Evolutionary conservation across 148 eudicot genomes (phyloP).

Genomic region (Rhododendron ferrugineum): DNA sequence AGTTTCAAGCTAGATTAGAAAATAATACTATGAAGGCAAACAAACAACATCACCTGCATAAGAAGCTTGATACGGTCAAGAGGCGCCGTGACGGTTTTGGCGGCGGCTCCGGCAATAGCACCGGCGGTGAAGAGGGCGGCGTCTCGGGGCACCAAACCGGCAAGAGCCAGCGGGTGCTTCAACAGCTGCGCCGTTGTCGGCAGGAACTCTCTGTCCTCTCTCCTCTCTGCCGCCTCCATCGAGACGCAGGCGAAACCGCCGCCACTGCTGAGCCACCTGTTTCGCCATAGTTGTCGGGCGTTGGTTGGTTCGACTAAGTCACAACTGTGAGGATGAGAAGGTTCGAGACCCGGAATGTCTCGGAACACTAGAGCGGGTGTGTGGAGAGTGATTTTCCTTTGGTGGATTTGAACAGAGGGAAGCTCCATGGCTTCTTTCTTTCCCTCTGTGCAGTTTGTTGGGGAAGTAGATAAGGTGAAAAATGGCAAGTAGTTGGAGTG

Average conservation of each 20-base stretch:
- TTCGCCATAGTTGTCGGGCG: slow-evolving; percentile 11
- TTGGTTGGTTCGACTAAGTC: slow-evolving; percentile 15
- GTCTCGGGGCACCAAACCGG: slow-evolving; percentile 61
- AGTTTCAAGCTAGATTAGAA: not conserved
- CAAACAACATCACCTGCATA: slow-evolving; percentile 57
- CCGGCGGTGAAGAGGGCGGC: slow-evolving; percentile 78
- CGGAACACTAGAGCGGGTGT: slow-evolving; percentile 21
- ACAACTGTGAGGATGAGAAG: slow-evolving; percentile 11
- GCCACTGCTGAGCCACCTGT: slow-evolving; percentile 14
- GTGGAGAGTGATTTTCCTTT: slow-evolving; percentile 8
- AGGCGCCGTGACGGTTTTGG: slow-evolving; percentile 82
- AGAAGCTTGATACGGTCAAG: slow-evolving; percentile 91
- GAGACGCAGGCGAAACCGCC: slow-evolving; percentile 46
- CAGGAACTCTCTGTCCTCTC: slow-evolving; percentile 35
- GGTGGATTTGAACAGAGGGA: not conserved
- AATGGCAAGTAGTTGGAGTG: not conserved
- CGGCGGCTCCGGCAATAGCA: slow-evolving; percentile 80
- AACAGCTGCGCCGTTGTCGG: slow-evolving; percentile 52
- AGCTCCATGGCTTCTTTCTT: slow-evolving; percentile 1
- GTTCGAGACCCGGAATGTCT: slow-evolving; percentile 41
- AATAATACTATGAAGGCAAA: not conserved
- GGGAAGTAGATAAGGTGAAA: not conserved
- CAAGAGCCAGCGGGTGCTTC: slow-evolving; percentile 58
- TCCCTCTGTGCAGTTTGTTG: not conserved
- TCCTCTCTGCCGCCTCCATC: slow-evolving; percentile 18